Conservation (phyloP, 345 rosid species). For the Anastatica hierochuntica region DNA sequence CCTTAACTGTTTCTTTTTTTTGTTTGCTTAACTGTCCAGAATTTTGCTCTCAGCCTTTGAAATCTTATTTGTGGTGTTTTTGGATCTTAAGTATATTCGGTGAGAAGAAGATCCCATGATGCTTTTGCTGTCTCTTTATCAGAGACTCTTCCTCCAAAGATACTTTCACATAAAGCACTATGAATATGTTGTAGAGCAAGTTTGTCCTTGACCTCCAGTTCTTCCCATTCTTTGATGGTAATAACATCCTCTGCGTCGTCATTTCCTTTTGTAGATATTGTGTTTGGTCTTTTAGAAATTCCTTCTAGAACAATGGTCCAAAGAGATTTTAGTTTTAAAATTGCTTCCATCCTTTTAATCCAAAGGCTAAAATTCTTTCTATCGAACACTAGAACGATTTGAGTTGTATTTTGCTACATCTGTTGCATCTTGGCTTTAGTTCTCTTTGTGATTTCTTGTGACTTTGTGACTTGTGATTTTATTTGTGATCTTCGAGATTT, state of each 20-base stretch:
- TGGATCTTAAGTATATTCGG: background rate
- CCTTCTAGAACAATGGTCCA: background rate
- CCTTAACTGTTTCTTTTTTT: background rate
- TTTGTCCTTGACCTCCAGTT: background rate
- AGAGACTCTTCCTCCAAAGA: background rate
- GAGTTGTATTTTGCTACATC: background rate
- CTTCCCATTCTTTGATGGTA: background rate
- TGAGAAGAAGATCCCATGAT: background rate
- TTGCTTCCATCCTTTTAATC: background rate
- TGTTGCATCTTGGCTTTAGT: too few relatives aligned
- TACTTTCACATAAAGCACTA: background rate
- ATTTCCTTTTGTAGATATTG: background rate
- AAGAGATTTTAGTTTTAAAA: background rate
- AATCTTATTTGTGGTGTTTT: background rate
- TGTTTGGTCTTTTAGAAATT: background rate
- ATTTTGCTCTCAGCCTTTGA: background rate
- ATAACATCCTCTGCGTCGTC: background rate
- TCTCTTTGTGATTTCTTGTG: too few relatives aligned
- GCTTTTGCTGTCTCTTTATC: background rate
- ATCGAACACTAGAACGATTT: background rate
- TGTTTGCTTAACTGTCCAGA: background rate
- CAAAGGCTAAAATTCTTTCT: background rate
- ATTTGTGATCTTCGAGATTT: too few relatives aligned
- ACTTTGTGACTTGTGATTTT: too few relatives aligned
- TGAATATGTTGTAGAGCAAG: background rate